These are phyloP conservation scores for Colletotrichum spinosum DNA, from an alignment of 2,329 filamentous ascomycete species.

Conservation along the genomic window DNA sequence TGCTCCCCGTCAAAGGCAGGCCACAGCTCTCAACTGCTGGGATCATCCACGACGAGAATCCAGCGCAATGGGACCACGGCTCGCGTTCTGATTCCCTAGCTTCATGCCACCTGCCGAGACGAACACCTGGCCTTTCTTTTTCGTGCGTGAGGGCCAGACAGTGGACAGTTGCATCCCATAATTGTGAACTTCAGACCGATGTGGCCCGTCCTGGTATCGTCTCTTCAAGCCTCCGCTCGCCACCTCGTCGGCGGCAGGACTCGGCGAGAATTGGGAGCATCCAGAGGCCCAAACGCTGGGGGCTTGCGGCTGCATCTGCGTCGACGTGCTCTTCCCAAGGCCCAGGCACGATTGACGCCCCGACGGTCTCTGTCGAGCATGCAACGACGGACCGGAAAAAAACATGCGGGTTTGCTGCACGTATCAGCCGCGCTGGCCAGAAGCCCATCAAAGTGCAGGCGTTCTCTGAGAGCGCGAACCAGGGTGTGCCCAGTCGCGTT, in stretches of 20 bases:
- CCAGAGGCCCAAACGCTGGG: constrained; percentile 2
- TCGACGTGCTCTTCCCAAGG: not conserved
- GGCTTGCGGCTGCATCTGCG: not conserved
- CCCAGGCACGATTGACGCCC: constrained; percentile 14
- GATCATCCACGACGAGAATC: not conserved
- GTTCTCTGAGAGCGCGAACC: not conserved
- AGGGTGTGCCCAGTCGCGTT: not conserved
- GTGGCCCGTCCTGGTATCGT: not conserved
- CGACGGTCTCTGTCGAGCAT: constrained; percentile 13
- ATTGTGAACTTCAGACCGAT: constrained; percentile 13
- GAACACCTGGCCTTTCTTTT: not conserved
- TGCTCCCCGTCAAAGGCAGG: constrained; percentile 15
- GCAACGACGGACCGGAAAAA: constrained; percentile 10
- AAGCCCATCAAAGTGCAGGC: not conserved
- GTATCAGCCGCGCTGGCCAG: not conserved
- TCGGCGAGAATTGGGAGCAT: constrained; percentile 1
- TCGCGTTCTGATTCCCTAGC: constrained; percentile 1
- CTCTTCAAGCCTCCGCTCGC: not conserved
- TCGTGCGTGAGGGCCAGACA: not conserved
- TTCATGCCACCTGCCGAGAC: constrained; percentile 21
- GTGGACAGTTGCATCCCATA: constrained; percentile 2
- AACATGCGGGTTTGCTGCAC: constrained; percentile 7
- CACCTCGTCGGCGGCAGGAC: not conserved
- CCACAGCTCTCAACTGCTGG: not conserved
- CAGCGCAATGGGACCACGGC: constrained; percentile 7